Evolutionary conservation across 768 basidiomycete species (phyloP), one percentile per base, ranked within the genome.

Genomic region (Rhodosporidiobolus sp.): DNA sequence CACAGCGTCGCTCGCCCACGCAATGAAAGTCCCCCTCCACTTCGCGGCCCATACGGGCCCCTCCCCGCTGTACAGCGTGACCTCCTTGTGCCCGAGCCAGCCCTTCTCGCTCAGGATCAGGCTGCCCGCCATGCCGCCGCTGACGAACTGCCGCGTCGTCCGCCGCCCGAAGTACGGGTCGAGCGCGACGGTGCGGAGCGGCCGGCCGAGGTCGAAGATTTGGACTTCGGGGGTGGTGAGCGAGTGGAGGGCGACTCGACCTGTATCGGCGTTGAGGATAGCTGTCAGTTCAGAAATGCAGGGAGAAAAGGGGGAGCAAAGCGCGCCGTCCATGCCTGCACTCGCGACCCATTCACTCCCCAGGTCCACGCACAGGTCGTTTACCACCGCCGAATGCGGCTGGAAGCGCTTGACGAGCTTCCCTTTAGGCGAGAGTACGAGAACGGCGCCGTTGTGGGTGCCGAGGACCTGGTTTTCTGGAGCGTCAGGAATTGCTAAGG

Each of bases 81-180:
- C 91, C 80, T 95, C 94, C 78, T 91, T 96, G 78, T 96, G 91
- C 0, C 95, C 94, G 2, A 97, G 82, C 94, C 96, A 97, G 11
- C 94, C 91, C 79, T 96, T 97, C 83, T 97, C 95, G 74, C 90
- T 87, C 76, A 96, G 77, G n/a, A 91, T 84, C 35, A 99, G 83
- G 30, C 85, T 87, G 8, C 96, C 95, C 0, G 91, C 89, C 85
- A 95, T 85, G 16, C 96, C 96, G 30, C 95, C 96, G 66, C 90
- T 92, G 19, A 96, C 90, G 76, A 96, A 89, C 0, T 90, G 86
- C 30, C 92, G 85, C 14, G 90, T 86, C 49, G 85, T 85, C 61
- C 86, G 87, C 81, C 90, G 90, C 7, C 89, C 87, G 73, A 95
- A 99, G 70, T 88, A 86, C 11, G 96, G 96, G 78, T 97, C 95